Base-by-base conservation (phyloP, 2,329 filamentous ascomycete genomes). In the Cladosporium phlei region DNA sequence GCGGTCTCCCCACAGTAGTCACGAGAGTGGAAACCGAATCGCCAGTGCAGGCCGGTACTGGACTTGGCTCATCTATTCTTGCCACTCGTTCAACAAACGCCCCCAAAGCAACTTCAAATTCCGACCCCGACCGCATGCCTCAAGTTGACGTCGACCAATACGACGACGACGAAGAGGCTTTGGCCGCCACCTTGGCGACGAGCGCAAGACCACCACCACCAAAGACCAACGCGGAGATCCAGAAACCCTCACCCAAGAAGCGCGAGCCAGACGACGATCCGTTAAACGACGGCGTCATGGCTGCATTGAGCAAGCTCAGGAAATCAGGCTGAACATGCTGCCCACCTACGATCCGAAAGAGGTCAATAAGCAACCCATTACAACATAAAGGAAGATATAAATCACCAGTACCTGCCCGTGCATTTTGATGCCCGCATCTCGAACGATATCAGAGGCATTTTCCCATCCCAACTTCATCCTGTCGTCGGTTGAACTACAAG, bases 271-370 rank as follows among this genome's bases (percentile, higher is more conserved):
- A 59, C 35, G 65, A 72, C 11, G 69, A 73, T 38, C 65, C 68
- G n/a, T 58, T 80, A 50, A 76, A 70, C 54, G 77, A 80, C 38
- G 79, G 79, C 8, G 73, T 83, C 40, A 72, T 75, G 66, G 76
- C 77, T 22, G 79, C 79, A 4, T 59, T 83, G 40, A 75, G 71
- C 38, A 81, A 74, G 54, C 60, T 82, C 38, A 67, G 79, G 38
- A 63, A 66, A n/a, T n/a, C n/a, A n/a, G n/a, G n/a, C n/a, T n/a
- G n/a, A n/a, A n/a, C n/a, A n/a, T n/a, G n/a, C n/a, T n/a, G n/a
- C n/a, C n/a, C n/a, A n/a, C n/a, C n/a, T n/a, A n/a, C n/a, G n/a
- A n/a, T n/a, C n/a, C n/a, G n/a, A n/a, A n/a, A n/a, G n/a, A n/a
- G n/a, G n/a, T n/a, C n/a, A n/a, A n/a, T n/a, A n/a, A n/a, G n/a